Evolutionary conservation across 169 alveolate genomes (phyloP).

Genomic region (Prorocentrum cordatum): DNA sequence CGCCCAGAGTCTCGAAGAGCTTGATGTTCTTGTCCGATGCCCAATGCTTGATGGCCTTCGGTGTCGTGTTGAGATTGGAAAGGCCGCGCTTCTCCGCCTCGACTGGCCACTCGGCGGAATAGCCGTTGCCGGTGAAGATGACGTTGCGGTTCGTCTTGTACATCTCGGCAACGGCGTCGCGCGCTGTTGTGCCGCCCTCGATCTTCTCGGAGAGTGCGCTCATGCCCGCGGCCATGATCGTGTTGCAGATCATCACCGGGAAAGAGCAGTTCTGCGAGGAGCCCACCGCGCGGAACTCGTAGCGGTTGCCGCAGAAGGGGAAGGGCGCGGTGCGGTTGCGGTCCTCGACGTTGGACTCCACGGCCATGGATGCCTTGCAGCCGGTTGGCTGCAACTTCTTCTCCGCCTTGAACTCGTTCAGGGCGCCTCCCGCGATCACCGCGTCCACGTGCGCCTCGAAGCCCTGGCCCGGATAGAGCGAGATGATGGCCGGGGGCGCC

Average conservation of each 20-base stretch:
- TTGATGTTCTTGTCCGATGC: background rate
- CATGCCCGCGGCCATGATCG: conserved; percentile 68
- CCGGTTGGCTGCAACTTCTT: conserved; percentile 28
- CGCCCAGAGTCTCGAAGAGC: conserved; percentile 5
- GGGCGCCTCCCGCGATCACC: conserved; percentile 17
- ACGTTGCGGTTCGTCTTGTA: conserved; percentile 8
- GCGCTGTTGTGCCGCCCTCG: conserved; percentile 34
- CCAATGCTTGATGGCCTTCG: conserved; percentile 6
- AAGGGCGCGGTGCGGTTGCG: conserved; percentile 66
- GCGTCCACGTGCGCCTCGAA: conserved; percentile 35
- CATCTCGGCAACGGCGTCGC: conserved; percentile 58
- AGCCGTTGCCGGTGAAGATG: conserved; percentile 58
- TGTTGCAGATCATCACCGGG: background rate
- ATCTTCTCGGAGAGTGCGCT: background rate
- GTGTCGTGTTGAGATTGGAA: conserved; percentile 43
- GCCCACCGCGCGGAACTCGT: conserved; percentile 55
- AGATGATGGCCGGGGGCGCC: conserved; percentile 37
- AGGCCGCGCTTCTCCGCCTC: conserved; percentile 28
- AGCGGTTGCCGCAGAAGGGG: conserved; percentile 68
- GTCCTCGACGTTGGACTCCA: conserved; percentile 48
- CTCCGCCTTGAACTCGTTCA: background rate
- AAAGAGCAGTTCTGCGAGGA: conserved; percentile 15
- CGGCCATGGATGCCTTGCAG: conserved; percentile 23
- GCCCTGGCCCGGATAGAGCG: conserved; percentile 7
- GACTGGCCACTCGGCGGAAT: conserved; percentile 47